These are phyloP conservation scores for Rhodamnia argentea DNA, from an alignment of 345 rosid genomes.

Conservation along the genomic window DNA sequence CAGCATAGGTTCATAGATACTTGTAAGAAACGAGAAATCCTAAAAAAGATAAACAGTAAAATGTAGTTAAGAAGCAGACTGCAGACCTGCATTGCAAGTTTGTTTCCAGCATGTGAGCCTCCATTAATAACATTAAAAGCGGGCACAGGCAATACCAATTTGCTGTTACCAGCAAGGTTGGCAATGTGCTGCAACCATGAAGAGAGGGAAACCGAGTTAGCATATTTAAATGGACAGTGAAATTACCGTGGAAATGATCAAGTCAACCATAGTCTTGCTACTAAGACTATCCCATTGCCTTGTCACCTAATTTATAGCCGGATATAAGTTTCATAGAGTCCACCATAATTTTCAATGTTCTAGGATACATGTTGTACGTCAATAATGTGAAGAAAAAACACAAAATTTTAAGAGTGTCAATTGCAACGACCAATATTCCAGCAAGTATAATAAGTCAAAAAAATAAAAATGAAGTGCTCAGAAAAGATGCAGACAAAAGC, in stretches of 20 bases:
- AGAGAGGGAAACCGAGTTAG: background rate
- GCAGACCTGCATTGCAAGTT: slow-evolving; percentile 92
- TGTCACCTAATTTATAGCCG: background rate
- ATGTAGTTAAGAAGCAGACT: background rate
- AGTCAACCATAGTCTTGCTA: background rate
- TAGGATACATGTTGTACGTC: background rate
- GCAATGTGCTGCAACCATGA: slow-evolving; percentile 71
- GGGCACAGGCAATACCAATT: slow-evolving; percentile 87
- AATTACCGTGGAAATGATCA: background rate
- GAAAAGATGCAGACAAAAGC: background rate
- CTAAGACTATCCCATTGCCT: background rate
- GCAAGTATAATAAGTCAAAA: background rate
- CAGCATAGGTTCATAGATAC: background rate
- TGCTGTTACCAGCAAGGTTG: slow-evolving; percentile 84
- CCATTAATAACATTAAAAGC: slow-evolving; percentile 99
- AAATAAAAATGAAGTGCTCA: background rate
- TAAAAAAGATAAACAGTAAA: background rate
- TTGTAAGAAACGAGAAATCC: background rate
- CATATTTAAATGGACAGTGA: background rate
- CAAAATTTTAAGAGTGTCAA: background rate
- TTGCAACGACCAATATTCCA: background rate
- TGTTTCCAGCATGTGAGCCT: slow-evolving; percentile 98
- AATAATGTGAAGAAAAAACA: background rate
- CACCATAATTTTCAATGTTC: background rate
- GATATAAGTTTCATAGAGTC: background rate